Conservation (phyloP, 768 basidiomycete species). For the Termitomyces sp. region DNA sequence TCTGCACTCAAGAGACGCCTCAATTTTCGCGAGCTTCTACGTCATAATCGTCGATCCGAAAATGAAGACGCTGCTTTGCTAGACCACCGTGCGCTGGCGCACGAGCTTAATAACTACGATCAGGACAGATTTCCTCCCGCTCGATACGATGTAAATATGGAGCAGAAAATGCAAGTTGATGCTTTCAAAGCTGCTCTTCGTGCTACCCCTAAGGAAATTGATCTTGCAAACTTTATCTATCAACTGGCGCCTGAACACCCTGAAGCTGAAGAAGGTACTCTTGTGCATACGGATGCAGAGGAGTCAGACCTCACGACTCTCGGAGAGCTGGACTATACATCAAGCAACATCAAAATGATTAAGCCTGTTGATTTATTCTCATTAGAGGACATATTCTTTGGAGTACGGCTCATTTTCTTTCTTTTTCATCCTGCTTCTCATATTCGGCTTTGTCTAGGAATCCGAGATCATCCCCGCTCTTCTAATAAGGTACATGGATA, state of each 20-base stretch:
- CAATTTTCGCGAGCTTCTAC: slow-evolving; percentile 4
- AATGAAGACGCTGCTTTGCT: neutral
- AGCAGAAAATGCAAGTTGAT: neutral
- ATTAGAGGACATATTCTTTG: slow-evolving; percentile 5
- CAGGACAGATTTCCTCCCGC: neutral
- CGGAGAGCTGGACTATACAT: neutral
- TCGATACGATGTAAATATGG: slow-evolving; percentile 1
- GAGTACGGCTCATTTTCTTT: neutral
- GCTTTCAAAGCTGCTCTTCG: slow-evolving; percentile 3
- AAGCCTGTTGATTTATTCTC: slow-evolving; percentile 8
- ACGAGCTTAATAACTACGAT: slow-evolving; percentile 1
- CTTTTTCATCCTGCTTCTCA: neutral
- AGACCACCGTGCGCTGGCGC: neutral
- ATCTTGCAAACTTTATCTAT: slow-evolving; percentile 3
- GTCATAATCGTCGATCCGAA: neutral
- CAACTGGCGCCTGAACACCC: neutral
- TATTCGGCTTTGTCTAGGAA: neutral
- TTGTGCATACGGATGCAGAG: neutral
- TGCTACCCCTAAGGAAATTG: neutral
- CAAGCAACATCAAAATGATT: neutral
- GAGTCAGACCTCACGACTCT: neutral
- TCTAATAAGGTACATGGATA: slow-evolving; percentile 9
- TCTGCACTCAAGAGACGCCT: neutral
- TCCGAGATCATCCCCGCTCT: slow-evolving; percentile 8
- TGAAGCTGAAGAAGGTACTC: neutral